phyloP scores from a whole-genome alignment of 108 stramenopile species.

The Cyclostephanos tholiformis region DNA sequence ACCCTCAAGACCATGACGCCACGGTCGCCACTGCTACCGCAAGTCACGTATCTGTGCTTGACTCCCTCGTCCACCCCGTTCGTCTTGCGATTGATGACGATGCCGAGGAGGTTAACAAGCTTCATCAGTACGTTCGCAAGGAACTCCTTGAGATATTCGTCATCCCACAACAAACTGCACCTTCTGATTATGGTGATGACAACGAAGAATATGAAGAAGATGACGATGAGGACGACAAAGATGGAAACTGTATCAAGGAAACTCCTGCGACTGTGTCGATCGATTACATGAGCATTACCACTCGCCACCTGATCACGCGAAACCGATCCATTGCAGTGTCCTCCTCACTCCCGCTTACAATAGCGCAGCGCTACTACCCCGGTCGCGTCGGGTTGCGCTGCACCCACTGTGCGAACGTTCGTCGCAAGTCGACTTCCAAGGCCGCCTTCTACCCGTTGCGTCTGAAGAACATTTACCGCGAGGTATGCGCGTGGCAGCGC shows the following conservation, averaged over 20 bases:
- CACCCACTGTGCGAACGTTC: slow-evolving; percentile 44
- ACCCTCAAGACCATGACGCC: not conserved
- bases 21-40: not conserved
- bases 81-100: slow-evolving; percentile 47
- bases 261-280: not conserved
- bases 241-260: not conserved
- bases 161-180: slow-evolving; percentile 33
- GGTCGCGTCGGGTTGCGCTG: slow-evolving; percentile 54
- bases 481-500: slow-evolving; percentile 60
- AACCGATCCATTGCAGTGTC: slow-evolving; percentile 5
- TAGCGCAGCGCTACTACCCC: slow-evolving; percentile 40
- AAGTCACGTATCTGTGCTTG: not conserved
- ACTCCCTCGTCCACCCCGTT: slow-evolving; percentile 41
- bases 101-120: slow-evolving; percentile 45
- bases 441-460: slow-evolving; percentile 51
- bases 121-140: slow-evolving; percentile 49
- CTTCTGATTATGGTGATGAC: slow-evolving; percentile 13
- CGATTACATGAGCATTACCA: slow-evolving; percentile 6
- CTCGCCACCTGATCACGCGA: slow-evolving; percentile 15
- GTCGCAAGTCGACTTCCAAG: slow-evolving; percentile 31
- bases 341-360: not conserved
- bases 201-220: slow-evolving; percentile 14
- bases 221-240: slow-evolving; percentile 13
- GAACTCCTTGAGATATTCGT: slow-evolving; percentile 54
- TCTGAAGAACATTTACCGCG: slow-evolving; percentile 50